Base-by-base conservation (phyloP, 441 rosid genomes). In the Flueggea neowawraea region DNA sequence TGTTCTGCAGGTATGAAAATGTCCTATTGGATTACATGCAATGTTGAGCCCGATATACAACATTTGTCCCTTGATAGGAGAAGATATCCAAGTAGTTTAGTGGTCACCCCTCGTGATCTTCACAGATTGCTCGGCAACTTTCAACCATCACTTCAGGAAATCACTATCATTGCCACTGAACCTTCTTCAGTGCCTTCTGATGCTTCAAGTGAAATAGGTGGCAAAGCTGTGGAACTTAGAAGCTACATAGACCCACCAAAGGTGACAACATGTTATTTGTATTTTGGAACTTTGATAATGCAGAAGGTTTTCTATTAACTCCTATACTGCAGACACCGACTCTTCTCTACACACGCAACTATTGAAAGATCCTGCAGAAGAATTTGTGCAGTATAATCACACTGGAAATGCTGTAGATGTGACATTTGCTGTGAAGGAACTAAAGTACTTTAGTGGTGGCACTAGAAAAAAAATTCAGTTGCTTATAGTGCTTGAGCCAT, bases 101-200 rank as follows among this genome's bases (percentile, higher is more conserved):
- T 82, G 43, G 94, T 79, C 58, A 89, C 86, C 72, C 97, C 97
- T 64, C 88, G 83, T 47, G 96, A 80, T 71, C 80, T 95, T 65
- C 91, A 77, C 74, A 86, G 85, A 80, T 72, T 95, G 83, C 96
- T 87, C 31, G 84, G 75, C 48, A 91, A 86, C 75, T 89, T 95
- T 70, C 97, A 89, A 66, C 89, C 97, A 73, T 86, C 99, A 57
- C 99, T 95, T 74, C 97, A 87, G 73, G 99, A 95, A 82, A 95
- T 89, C 52, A 84, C 96, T 62, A 66, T 95, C 54, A 86, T 95
- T 64, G 92, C 97, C 56, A 95, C 99, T n/a, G 92, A 91, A 63
- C 80, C 80, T 33, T 66, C 70, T 52, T 78, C 84, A 33, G 58
- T 72, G 33, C 90, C 96, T 69, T 80, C 89, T 31, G 92, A 89